Base-by-base conservation (phyloP, 2,329 filamentous ascomycete genomes). In the Penicillium polonicum region DNA sequence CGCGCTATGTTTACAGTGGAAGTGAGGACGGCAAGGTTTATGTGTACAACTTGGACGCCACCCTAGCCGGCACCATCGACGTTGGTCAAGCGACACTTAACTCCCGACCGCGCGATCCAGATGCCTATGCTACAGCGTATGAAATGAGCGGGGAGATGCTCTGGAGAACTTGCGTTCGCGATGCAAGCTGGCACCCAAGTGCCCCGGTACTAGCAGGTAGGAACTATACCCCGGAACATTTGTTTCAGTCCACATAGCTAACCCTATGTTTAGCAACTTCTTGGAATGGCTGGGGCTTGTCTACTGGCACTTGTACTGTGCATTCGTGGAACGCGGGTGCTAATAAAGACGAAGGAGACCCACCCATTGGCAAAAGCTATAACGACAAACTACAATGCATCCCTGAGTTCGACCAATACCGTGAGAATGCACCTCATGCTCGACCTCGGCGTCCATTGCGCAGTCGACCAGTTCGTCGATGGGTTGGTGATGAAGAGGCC, bases 11-110 rank as follows among this genome's bases (percentile, higher is more conserved):
- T 23, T 97, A 97, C 76, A 90, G 88, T 21, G 94, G 94, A 23
- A 95, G 90, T 67, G 86, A 91, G 62, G 91, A 97, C 65, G 94
- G 94, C 48, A 89, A 89, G 58, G 89, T 97, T 0, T 93, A 92
- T 66, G 84, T 97, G 42, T 99, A 90, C 83, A 97, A 97, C 70
- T 79, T 97, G 76, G 92, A 99, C 70, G 92, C 91, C 33, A 97
- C 92, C 0, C 70, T 90, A 12, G 91, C 90, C 0, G 85, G 84
- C 5, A 86, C 83, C 42, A 87, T 99, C 45, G 87, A 97, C 70
- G 92, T 97, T 7, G 82, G 84, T 43, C 77, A 82, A 60, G 87
- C 89, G 1, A 95, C 91, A 0, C 79, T 80, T 58, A 82, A 85
- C 62, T 83, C 85, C 10, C 79, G 87, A 39, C 84, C 85, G 1